Evolutionary conservation across 305 asterid genomes (phyloP), one percentile per base, ranked within the genome.

Genomic region (Solanum chacoense): DNA sequence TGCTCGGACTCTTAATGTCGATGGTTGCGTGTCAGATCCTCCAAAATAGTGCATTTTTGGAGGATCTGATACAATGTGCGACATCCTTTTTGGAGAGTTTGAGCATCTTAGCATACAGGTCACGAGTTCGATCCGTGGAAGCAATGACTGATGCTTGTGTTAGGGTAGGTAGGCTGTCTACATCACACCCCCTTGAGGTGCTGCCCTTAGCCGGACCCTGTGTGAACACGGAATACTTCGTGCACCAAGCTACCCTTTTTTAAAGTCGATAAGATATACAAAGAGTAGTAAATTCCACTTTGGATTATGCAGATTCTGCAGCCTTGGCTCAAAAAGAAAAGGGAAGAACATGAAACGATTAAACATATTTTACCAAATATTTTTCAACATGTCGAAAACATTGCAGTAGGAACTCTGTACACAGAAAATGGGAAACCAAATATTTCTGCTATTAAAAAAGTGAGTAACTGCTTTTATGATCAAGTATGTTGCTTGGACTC

Each of bases 361-460:
- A 91, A 92, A 87, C 85, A 37, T 88, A 65, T 92, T 13, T 32
- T 92, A 42, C 89, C 91, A 18, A 90, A 90, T 37, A 83, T 91
- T 26, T 4, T 89, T 42, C 72, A 87, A 65, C 92, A 87, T 28
- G 81, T 92, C 16, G 89, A 88, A 32, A 88, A 89, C 88, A 88
- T 10, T n/a, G 91, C 75, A 3, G 88, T 92, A 4, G 95, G 97
- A 36, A 90, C 90, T 91, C 94, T 95, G 14, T 50, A 91, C 71
- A 74, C 91, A 37, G 91, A 92, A 73, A 94, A 92, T 71, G 94
- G 95, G 29, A 88, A 91, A 71, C 95, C 98, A 42, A 94, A 94
- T 88, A 59, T 90, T 38, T 67, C 90, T 73, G 94, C 96, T n/a
- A 91, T 95, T 29, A 95, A 90, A 91, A 5, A 94, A 95, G 98